A percentile compares a stretch with the other conserved stretches of the same genome.
Evolutionary conservation across 495 filamentous ascomycete species (phyloP).

Genomic region (Penicillium tannophilum): DNA sequence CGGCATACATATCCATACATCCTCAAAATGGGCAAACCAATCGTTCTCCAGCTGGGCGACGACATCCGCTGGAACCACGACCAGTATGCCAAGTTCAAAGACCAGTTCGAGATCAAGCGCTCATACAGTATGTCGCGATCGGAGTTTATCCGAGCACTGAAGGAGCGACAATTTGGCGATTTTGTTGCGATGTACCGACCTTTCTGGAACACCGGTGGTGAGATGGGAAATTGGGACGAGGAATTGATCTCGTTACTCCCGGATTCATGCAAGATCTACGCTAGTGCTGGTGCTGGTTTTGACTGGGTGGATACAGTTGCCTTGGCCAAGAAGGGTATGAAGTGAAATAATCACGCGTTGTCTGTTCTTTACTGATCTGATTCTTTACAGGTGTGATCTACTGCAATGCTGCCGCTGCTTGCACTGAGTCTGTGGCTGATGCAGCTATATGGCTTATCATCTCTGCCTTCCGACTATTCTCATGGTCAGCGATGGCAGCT

Average conservation of each 20-base stretch:
- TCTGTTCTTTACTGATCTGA: constrained; percentile 1
- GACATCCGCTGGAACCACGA: constrained; percentile 66
- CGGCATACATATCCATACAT: not conserved
- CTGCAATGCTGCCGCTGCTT: constrained; percentile 69
- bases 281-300: constrained; percentile 73
- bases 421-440: constrained; percentile 64
- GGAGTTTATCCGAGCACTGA: constrained; percentile 65
- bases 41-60: constrained; percentile 69
- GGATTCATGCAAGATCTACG: constrained; percentile 64
- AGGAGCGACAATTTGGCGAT: constrained; percentile 66
- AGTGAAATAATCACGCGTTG: not conserved
- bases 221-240: constrained; percentile 76
- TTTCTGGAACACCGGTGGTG: constrained; percentile 77
- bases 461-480: constrained; percentile 63
- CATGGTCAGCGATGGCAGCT: constrained; percentile 59
- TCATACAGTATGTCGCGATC: constrained; percentile 55
- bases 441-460: constrained; percentile 66
- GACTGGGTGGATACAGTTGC: constrained; percentile 74
- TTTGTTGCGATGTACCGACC: constrained; percentile 75
- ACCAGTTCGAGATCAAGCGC: too few species aligned
- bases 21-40: constrained; percentile 33
- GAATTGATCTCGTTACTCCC: constrained; percentile 71
- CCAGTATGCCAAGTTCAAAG: constrained; percentile 54
- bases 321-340: constrained; percentile 64
- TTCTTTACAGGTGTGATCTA: constrained; percentile 60